Evolutionary conservation across 2,329 filamentous ascomycete species (phyloP).

Genomic region (Calcarisporium arbuscula): DNA sequence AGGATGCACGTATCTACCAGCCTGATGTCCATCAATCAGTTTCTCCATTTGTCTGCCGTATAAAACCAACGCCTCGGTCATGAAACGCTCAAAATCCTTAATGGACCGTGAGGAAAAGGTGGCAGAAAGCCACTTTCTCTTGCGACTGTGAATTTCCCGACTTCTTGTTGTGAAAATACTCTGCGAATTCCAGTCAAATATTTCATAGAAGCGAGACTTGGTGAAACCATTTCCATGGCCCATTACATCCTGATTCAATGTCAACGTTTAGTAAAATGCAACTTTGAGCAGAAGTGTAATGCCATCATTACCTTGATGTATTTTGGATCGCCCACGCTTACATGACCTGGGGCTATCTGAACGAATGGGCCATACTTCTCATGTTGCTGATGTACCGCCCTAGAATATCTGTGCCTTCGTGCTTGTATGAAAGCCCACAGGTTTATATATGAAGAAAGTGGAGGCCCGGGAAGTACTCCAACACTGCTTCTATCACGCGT

Average conservation of each 20-base stretch:
- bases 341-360: background rate
- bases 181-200: constrained; percentile 2
- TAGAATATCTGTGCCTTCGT: constrained; percentile 2
- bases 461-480: background rate
- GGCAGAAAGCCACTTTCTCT: constrained; percentile 2
- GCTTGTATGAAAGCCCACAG: constrained; percentile 1
- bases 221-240: constrained; percentile 1
- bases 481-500: background rate
- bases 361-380: constrained; percentile 1
- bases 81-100: background rate
- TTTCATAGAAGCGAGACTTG: constrained; percentile 3
- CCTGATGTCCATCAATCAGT: background rate
- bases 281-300: background rate
- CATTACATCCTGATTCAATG: background rate
- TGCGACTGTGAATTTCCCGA: background rate
- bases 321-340: background rate
- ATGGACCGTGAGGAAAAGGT: constrained; percentile 1
- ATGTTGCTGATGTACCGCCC: constrained; percentile 1
- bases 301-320: background rate
- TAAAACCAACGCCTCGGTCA: background rate
- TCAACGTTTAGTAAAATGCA: background rate
- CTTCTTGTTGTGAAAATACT: constrained; percentile 2
- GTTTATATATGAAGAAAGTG: constrained; percentile 2
- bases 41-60: background rate
- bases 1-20: background rate